phyloP scores from a whole-genome alignment of 441 rosid species.

The Gossypium lobatum region DNA sequence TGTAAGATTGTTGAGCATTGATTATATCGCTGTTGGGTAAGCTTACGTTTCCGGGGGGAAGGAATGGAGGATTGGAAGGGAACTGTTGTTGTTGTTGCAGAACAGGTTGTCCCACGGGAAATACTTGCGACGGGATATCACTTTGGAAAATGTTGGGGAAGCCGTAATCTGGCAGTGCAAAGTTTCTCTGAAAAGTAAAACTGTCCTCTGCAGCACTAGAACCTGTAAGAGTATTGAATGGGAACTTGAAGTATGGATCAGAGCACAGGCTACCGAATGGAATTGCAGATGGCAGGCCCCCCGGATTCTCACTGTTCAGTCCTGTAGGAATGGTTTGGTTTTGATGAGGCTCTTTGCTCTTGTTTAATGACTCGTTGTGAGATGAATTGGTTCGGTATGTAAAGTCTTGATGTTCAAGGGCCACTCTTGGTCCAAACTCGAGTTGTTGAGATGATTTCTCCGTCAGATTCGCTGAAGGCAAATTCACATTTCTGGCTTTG shows the following conservation, averaged over 20 bases:
- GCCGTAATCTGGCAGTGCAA: conserved; percentile 24
- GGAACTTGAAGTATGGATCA: conserved; percentile 38
- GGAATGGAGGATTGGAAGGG: conserved; percentile 14
- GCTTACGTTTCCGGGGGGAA: conserved; percentile 19
- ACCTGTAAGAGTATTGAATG: conserved; percentile 49
- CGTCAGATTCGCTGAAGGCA: conserved; percentile 11
- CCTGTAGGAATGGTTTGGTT: conserved; percentile 5
- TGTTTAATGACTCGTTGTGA: conserved; percentile 13
- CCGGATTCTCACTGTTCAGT: conserved; percentile 17
- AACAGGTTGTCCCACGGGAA: conserved; percentile 19
- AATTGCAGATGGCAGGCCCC: conserved; percentile 16
- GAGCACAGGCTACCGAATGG: conserved; percentile 35
- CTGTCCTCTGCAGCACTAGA: conserved; percentile 29
- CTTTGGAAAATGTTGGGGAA: conserved; percentile 18
- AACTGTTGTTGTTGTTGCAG: conserved; percentile 17
- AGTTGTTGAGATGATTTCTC: conserved; percentile 11
- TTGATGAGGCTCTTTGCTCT: conserved; percentile 12
- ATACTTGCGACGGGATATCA: conserved; percentile 25
- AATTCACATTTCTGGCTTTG: conserved; percentile 7
- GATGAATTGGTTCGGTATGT: background rate
- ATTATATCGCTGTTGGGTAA: conserved; percentile 20
- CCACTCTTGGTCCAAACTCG: conserved; percentile 11
- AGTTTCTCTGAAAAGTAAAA: conserved; percentile 27
- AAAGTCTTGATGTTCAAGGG: conserved; percentile 1
- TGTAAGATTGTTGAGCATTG: conserved; percentile 21